Conservation (phyloP, 2,329 filamentous ascomycete genomes). For the Beauveria medogensis region DNA sequence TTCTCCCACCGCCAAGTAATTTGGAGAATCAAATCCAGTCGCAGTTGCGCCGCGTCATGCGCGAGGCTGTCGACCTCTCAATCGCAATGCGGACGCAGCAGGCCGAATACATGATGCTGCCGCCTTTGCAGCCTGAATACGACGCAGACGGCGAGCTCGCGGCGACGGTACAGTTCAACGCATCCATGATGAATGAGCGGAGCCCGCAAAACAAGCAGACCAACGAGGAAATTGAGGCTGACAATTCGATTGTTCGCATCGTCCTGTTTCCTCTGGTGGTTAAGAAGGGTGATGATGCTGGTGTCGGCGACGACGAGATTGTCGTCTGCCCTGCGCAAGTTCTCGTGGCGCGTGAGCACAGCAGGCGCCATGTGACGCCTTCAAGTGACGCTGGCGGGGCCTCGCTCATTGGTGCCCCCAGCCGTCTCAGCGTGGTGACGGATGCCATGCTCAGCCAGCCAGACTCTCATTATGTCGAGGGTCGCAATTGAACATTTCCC, state of each 20-base stretch:
- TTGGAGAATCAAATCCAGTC: conserved; percentile 73
- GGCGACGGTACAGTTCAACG: conserved; percentile 85
- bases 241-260: conserved; percentile 73
- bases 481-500: conserved; percentile 20
- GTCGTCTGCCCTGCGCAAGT: conserved; percentile 95
- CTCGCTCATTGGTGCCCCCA: conserved; percentile 30
- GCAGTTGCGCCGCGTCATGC: conserved; percentile 80
- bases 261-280: conserved; percentile 95
- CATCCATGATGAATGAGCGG: conserved; percentile 88
- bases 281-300: conserved; percentile 86
- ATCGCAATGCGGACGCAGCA: conserved; percentile 97
- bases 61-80: conserved; percentile 79
- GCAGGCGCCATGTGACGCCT: conserved; percentile 32
- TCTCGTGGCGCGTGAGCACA: conserved; percentile 55
- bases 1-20: conserved; percentile 79
- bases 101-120: conserved; percentile 97
- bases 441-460: conserved; percentile 23
- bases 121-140: conserved; percentile 88
- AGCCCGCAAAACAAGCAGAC: conserved; percentile 51
- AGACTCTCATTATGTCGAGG: conserved; percentile 25
- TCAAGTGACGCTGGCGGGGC: conserved; percentile 45
- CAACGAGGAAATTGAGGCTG: conserved; percentile 73
- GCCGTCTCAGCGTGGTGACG: conserved; percentile 29
- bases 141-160: conserved; percentile 85
- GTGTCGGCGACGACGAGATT: conserved; percentile 85